Conservation (phyloP, 2,329 filamentous ascomycete genomes). For the Colletotrichum sp. region DNA sequence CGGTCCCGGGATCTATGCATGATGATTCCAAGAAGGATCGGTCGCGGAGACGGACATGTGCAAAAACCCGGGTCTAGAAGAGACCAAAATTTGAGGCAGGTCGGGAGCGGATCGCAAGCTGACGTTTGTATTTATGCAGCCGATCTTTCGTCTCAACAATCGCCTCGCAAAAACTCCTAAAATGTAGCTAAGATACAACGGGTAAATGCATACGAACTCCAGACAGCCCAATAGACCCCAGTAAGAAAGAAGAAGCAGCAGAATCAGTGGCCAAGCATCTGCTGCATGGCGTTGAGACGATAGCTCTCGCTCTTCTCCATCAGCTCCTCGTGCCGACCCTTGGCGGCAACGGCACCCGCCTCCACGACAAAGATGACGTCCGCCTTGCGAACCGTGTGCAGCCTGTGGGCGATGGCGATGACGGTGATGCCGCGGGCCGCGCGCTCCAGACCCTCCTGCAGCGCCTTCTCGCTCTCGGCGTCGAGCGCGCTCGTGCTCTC, state of each 20-base stretch:
- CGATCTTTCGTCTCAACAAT: background rate
- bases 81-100: background rate
- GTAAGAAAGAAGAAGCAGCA: background rate
- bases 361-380: constrained; percentile 54
- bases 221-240: background rate
- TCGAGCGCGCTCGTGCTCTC: constrained; percentile 75
- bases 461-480: constrained; percentile 59
- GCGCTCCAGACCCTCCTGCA: constrained; percentile 63
- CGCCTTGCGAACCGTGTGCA: constrained; percentile 47
- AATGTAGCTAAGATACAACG: background rate
- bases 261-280: constrained; percentile 43
- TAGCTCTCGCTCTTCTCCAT: constrained; percentile 58
- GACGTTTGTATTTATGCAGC: background rate
- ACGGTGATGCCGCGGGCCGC: constrained; percentile 45
- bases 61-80: background rate
- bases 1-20: background rate
- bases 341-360: constrained; percentile 55
- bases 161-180: background rate
- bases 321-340: constrained; percentile 59
- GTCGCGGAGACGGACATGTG: background rate
- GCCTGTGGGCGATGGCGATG: constrained; percentile 49
- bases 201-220: background rate
- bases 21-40: background rate
- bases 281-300: constrained; percentile 55
- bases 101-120: background rate